Evolutionary conservation across 768 basidiomycete genomes (phyloP).

Genomic region (Chlorophyllum brunneum): DNA sequence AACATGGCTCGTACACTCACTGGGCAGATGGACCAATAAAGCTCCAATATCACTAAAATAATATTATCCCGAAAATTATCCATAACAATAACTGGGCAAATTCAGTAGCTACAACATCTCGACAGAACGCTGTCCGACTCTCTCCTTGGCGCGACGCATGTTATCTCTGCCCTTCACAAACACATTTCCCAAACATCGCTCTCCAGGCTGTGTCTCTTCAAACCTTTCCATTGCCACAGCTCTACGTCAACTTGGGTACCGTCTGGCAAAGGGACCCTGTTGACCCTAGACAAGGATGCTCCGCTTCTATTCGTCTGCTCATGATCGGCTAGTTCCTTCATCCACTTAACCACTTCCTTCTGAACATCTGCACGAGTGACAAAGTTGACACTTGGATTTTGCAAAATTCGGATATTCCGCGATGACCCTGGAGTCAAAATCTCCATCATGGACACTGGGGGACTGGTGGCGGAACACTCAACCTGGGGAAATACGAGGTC

Average conservation of each 20-base stretch:
- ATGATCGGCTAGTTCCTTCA: not conserved
- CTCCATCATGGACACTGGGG: not conserved
- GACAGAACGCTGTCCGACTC: too few species aligned
- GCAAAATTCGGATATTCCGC: not conserved
- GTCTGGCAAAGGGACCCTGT: slow-evolving; percentile 1
- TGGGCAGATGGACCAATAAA: too few species aligned
- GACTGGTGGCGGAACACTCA: not conserved
- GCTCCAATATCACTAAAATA: too few species aligned
- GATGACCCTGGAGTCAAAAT: not conserved
- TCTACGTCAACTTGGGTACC: not conserved
- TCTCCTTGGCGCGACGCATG: too few species aligned
- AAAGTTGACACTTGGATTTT: not conserved
- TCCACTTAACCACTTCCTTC: slow-evolving; percentile 1
- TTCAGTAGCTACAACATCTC: too few species aligned
- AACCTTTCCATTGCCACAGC: slow-evolving; percentile 3
- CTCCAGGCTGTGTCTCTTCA: not conserved
- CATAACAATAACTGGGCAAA: too few species aligned
- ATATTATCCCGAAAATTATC: too few species aligned
- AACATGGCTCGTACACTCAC: too few species aligned
- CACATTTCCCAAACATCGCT: slow-evolving; percentile 4
- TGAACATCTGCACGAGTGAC: not conserved
- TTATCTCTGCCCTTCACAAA: not conserved
- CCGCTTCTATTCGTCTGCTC: not conserved
- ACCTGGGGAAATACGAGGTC: not conserved
- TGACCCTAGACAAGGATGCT: not conserved